Evolutionary conservation across 2,329 filamentous ascomycete species (phyloP).

Genomic region (Pseudocercospora fuligena): DNA sequence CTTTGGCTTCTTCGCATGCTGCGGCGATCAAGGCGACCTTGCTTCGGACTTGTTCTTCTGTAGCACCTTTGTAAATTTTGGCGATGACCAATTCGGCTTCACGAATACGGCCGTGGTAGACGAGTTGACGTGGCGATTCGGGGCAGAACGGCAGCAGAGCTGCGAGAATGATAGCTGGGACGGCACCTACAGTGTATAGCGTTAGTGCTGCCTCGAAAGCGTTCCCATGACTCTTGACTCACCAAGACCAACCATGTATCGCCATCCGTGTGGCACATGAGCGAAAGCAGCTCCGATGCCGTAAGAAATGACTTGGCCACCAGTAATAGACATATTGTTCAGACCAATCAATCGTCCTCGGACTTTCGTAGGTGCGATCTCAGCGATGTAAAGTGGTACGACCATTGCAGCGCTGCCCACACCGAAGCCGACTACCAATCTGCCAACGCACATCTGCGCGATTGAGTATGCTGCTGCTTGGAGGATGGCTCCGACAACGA

Average conservation of each 20-base stretch:
- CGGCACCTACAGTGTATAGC: constrained; percentile 7
- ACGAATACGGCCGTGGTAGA: constrained; percentile 43
- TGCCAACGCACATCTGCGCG: constrained; percentile 11
- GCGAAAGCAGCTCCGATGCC: constrained; percentile 42
- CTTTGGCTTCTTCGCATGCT: constrained; percentile 41
- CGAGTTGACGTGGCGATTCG: constrained; percentile 46
- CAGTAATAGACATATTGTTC: constrained; percentile 44
- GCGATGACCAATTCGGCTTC: constrained; percentile 43
- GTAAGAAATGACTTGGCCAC: constrained; percentile 43
- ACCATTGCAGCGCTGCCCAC: constrained; percentile 53
- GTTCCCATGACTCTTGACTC: too few relatives aligned
- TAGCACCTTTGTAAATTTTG: constrained; percentile 41
- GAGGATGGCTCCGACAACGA: constrained; percentile 41
- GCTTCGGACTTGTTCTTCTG: constrained; percentile 28
- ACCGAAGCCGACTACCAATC: constrained; percentile 48
- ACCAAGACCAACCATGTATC: constrained; percentile 43
- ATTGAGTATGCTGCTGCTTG: constrained; percentile 10
- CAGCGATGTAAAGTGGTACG: constrained; percentile 53
- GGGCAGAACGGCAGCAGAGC: constrained; percentile 43
- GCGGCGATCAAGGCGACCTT: constrained; percentile 35
- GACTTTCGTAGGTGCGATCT: constrained; percentile 55
- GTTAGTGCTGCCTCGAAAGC: too few relatives aligned
- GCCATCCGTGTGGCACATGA: constrained; percentile 40
- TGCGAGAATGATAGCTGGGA: constrained; percentile 43
- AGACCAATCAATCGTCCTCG: constrained; percentile 47